These are phyloP conservation scores for Ustilago esculenta DNA, from an alignment of 1,284 basidiomycete genomes.

Conservation along the genomic window DNA sequence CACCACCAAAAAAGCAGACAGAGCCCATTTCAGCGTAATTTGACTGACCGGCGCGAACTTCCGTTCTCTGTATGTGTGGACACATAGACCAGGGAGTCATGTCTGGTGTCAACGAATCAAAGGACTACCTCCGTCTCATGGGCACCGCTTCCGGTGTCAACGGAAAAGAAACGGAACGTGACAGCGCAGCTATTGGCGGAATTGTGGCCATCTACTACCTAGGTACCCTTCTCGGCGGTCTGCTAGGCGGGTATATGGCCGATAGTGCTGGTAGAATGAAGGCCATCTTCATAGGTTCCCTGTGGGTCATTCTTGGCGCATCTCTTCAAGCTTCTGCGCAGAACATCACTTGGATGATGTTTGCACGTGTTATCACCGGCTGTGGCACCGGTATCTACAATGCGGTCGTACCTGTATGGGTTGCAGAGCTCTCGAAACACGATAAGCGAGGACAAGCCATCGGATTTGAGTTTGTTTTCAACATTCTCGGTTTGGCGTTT, in stretches of 20 bases:
- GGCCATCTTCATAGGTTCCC: constrained; percentile 27
- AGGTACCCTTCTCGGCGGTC: constrained; percentile 26
- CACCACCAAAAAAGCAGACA: too few relatives aligned
- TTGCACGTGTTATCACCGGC: constrained; percentile 7
- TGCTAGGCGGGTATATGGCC: constrained; percentile 26
- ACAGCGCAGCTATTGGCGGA: constrained; percentile 18
- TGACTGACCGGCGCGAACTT: too few relatives aligned
- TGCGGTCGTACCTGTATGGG: constrained; percentile 19
- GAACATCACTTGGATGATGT: constrained; percentile 32
- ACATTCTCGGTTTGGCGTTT: constrained; percentile 21
- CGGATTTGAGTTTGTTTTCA: constrained; percentile 23
- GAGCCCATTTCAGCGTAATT: too few relatives aligned
- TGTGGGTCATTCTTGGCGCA: constrained; percentile 27
- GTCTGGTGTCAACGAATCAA: constrained; percentile 29
- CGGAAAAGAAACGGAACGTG: constrained; percentile 18
- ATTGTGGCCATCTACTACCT: constrained; percentile 26
- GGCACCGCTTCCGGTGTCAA: constrained; percentile 24
- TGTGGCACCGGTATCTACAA: constrained; percentile 20
- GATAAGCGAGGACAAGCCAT: constrained; percentile 22
- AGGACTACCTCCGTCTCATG: constrained; percentile 31
- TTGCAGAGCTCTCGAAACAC: constrained; percentile 17
- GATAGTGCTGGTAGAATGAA: constrained; percentile 26
- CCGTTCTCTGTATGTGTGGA: too few relatives aligned
- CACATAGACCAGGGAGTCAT: constrained; percentile 26
- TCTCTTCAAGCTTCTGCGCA: constrained; percentile 19